Conservation (phyloP, 2,329 filamentous ascomycete genomes). For the Colletotrichum camelliae region DNA sequence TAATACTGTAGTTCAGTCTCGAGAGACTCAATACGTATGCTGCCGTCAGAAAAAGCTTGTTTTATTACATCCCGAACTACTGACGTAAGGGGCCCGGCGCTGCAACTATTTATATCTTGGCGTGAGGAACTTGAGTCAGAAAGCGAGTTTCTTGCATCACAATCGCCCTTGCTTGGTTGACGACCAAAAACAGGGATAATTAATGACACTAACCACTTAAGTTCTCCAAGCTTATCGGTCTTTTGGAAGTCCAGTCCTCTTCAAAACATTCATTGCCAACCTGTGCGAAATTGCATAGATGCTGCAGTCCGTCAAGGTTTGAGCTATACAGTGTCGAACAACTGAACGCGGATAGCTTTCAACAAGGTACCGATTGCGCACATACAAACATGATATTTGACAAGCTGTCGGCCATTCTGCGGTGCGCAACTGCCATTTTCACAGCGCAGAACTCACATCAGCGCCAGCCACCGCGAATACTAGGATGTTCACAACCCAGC, state of each 20-base stretch:
- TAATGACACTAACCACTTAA: not conserved
- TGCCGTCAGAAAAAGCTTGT: not conserved
- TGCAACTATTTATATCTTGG: not conserved
- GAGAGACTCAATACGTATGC: no score
- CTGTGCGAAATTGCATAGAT: fast-evolving
- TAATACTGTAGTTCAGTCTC: no score
- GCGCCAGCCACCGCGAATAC: no score
- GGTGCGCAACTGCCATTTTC: not conserved
- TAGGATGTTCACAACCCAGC: no score
- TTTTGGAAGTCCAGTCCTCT: not conserved
- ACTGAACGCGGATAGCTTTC: not conserved
- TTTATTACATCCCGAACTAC: not conserved
- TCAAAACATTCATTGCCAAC: not conserved
- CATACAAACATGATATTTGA: not conserved
- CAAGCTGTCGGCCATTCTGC: not conserved
- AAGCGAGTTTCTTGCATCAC: not conserved
- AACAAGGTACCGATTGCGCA: not conserved
- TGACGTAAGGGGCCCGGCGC: not conserved
- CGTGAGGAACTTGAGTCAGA: not conserved
- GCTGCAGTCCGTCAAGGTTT: not conserved
- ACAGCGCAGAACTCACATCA: not conserved
- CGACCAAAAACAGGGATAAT: not conserved
- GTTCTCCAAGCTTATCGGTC: fast-evolving
- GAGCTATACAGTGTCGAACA: not conserved
- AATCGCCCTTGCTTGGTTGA: not conserved